A percentile compares a stretch with the other conserved stretches of the same genome.
Conservation (phyloP, 2,329 filamentous ascomycete species). For the Aspergillus sp. region DNA sequence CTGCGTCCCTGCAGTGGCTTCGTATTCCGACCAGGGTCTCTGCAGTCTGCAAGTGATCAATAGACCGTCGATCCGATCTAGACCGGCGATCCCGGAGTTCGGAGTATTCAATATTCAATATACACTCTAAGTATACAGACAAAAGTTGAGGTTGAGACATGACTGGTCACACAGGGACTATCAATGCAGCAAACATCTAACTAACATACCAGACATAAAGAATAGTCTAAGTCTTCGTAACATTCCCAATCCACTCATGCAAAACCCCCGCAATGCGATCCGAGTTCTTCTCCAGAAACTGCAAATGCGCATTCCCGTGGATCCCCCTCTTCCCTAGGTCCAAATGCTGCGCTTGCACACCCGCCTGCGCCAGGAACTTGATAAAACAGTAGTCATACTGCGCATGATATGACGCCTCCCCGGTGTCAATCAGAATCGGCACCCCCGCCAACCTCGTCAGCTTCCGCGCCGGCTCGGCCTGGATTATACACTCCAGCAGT, state of each 20-base stretch:
- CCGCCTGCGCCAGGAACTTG: constrained; percentile 54
- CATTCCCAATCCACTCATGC: constrained; percentile 12
- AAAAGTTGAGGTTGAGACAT: not conserved
- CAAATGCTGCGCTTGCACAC: constrained; percentile 46
- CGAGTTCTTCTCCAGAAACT: constrained; percentile 31
- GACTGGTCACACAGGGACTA: not conserved
- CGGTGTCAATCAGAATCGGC: constrained; percentile 52
- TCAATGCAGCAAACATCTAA: not conserved
- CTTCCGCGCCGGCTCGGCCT: constrained; percentile 40
- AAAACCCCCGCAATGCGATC: constrained; percentile 16
- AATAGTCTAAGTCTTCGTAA: not conserved
- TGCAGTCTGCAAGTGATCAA: too few species aligned
- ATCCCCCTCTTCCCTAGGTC: constrained; percentile 47
- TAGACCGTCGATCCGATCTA: not conserved
- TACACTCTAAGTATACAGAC: too few species aligned
- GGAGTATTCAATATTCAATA: not conserved
- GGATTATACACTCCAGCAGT: constrained; percentile 35
- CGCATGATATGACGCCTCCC: constrained; percentile 55
- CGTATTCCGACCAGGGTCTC: not conserved
- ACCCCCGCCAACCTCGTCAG: constrained; percentile 51
- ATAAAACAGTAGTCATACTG: constrained; percentile 58
- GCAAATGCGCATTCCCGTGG: constrained; percentile 56
- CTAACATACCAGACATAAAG: not conserved
- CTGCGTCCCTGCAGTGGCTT: constrained; percentile 2
- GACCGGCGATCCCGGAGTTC: constrained; percentile 1